Evolutionary conservation across 2,329 filamentous ascomycete genomes (phyloP).

Genomic region (Venturia carpophila): DNA sequence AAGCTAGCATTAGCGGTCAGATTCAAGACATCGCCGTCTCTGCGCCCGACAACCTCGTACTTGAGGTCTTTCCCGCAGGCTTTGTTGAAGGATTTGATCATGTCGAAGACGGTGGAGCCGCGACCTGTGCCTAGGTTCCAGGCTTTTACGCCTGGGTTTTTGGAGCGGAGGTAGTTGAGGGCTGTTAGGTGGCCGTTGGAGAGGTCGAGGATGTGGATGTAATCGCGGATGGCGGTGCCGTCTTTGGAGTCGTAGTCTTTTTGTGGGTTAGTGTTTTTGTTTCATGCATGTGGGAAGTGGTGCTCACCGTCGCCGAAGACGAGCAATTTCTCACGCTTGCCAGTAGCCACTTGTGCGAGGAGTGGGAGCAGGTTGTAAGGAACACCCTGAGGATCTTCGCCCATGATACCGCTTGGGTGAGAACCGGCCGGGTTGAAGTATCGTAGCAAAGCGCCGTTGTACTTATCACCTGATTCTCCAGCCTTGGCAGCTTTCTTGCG

Average conservation of each 20-base stretch:
- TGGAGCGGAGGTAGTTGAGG: slow-evolving; percentile 76
- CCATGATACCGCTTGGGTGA: slow-evolving; percentile 94
- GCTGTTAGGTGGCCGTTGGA: slow-evolving; percentile 80
- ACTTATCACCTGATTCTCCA: slow-evolving; percentile 62
- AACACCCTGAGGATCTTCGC: slow-evolving; percentile 91
- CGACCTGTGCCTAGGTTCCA: slow-evolving; percentile 96
- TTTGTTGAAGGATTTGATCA: slow-evolving; percentile 86
- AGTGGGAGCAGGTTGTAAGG: slow-evolving; percentile 94
- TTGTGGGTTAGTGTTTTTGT: slow-evolving; percentile 23
- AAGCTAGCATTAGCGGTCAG: slow-evolving; percentile 84
- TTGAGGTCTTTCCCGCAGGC: slow-evolving; percentile 79
- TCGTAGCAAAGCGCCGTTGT: slow-evolving; percentile 86
- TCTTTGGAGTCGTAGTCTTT: slow-evolving; percentile 84
- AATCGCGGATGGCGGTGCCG: slow-evolving; percentile 91
- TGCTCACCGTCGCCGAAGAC: slow-evolving; percentile 84
- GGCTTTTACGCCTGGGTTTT: slow-evolving; percentile 81
- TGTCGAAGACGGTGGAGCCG: slow-evolving; percentile 93
- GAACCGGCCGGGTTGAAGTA: slow-evolving; percentile 98
- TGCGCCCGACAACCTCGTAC: slow-evolving; percentile 76
- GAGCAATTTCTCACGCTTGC: slow-evolving; percentile 85
- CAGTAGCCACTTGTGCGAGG: slow-evolving; percentile 90
- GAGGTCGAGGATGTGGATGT: slow-evolving; percentile 93
- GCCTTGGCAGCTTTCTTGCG: slow-evolving; percentile 74
- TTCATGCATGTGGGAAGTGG: not conserved
- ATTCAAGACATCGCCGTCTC: slow-evolving; percentile 86